These are phyloP conservation scores for Fremontodendron californicum DNA, from an alignment of 345 rosid genomes.

Conservation along the genomic window DNA sequence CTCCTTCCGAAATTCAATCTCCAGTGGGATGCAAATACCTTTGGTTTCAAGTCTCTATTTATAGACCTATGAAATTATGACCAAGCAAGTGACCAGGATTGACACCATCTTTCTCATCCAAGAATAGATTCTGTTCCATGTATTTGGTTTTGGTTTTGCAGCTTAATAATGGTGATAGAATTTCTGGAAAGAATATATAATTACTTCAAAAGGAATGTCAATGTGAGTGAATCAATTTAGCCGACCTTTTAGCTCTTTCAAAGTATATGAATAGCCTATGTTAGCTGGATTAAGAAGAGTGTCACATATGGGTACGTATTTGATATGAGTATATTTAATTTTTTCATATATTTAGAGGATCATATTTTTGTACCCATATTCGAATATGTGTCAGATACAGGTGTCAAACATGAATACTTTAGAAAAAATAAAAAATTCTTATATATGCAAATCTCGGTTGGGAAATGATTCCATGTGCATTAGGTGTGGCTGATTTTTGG, in stretches of 20 bases:
- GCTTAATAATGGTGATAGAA: neutral
- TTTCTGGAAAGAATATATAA: neutral
- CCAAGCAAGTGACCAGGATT: neutral
- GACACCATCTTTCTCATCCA: neutral
- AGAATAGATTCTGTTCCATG: neutral
- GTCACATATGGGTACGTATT: no score
- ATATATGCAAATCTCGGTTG: no score
- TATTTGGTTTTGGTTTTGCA: neutral
- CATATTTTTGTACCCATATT: no score
- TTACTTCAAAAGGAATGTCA: constrained; percentile 2
- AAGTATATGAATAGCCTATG: no score
- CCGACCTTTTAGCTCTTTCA: no score
- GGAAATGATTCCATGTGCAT: neutral
- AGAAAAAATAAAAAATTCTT: no score
- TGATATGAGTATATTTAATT: no score
- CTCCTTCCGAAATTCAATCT: neutral
- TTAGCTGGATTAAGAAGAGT: no score
- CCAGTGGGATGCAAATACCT: neutral
- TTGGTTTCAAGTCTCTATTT: neutral
- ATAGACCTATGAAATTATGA: neutral
- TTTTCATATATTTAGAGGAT: no score
- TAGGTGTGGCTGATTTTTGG: neutral
- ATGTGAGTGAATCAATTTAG: no score
- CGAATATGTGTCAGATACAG: no score
- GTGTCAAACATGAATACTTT: no score